Evolutionary conservation across 176 grass and related monocot genomes (phyloP), one percentile per base, ranked within the genome.

Genomic region (Musa acuminata): DNA sequence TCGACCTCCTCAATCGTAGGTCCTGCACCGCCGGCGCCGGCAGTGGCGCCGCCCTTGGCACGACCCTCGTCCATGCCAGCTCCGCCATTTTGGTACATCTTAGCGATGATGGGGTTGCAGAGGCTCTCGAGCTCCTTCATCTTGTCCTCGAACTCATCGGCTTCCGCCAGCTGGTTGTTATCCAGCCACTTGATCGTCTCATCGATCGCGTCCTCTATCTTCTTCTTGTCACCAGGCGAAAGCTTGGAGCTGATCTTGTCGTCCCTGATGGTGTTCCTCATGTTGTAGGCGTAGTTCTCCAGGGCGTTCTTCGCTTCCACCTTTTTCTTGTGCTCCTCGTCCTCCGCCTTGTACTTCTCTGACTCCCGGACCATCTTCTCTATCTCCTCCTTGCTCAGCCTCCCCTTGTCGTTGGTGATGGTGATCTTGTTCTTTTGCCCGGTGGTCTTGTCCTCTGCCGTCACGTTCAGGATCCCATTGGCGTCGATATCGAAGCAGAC

Each of bases 1-100:
- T 96, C 88, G 20, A 96, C 92, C 25, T 96, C 86, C 74, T 96
- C 92, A 24, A 96, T 96, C 82, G 91, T 91, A 3, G 89, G 88
- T 12, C 89, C 92, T 3, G 86, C 73, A 54, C 92, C 88, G 43
- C 73, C 83, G 0, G 83, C 78, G 8, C 89, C 80, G 2, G 64
- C 71, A 11, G 75, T 51, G 5, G 83, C 75, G 35, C 35, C 4
- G 35, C 35, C 35, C 35, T 43, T 43, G 35, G 35, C 35, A 43
- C 4, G 4, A 43, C 35, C 35, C 26, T 16, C 63, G 71, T 94
- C 87, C 75, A 84, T 82, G 71, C 90, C 85, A n/a, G 12, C 57
- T 14, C 53, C 87, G 17, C 59, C 82, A 25, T 78, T 85, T 64
- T 91, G 88, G 70, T 95, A 91, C 82, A 96, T 91, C 79, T 87